phyloP scores from a whole-genome alignment of 2,329 filamentous ascomycete genomes.

The Ascochyta clinopodiicola region DNA sequence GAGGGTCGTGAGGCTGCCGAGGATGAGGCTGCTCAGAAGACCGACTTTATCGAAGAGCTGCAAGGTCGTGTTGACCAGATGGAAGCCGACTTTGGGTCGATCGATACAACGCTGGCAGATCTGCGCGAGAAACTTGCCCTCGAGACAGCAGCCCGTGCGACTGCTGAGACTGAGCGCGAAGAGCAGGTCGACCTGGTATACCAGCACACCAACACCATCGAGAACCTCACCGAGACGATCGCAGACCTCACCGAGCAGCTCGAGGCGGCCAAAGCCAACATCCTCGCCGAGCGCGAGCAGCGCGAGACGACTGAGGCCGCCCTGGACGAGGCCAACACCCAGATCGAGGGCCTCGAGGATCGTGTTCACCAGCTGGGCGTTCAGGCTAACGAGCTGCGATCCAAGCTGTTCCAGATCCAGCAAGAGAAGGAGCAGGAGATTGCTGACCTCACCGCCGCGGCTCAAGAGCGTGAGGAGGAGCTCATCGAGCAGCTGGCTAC shows the following conservation, averaged over 20 bases:
- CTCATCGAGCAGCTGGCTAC: slow-evolving; percentile 47
- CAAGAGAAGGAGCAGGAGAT: slow-evolving; percentile 50
- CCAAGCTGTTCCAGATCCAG: slow-evolving; percentile 56
- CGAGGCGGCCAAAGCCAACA: slow-evolving; percentile 44
- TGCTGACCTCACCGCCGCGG: slow-evolving; percentile 45
- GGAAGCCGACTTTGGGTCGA: slow-evolving; percentile 45
- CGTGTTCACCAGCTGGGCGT: slow-evolving; percentile 52
- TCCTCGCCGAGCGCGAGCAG: slow-evolving; percentile 52
- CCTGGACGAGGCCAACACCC: slow-evolving; percentile 51
- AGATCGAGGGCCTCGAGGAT: slow-evolving; percentile 50
- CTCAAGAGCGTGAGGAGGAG: slow-evolving; percentile 49
- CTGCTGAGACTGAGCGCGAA: slow-evolving; percentile 48
- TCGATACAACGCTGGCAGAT: slow-evolving; percentile 39
- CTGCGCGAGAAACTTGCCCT: slow-evolving; percentile 45
- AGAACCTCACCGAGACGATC: slow-evolving; percentile 43
- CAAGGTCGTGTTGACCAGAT: slow-evolving; percentile 47
- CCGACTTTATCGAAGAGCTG: slow-evolving; percentile 48
- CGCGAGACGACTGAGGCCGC: slow-evolving; percentile 53
- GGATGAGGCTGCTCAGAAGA: slow-evolving; percentile 48
- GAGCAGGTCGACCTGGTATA: slow-evolving; percentile 45
- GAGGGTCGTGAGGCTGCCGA: slow-evolving; percentile 49
- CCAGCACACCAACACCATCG: slow-evolving; percentile 45
- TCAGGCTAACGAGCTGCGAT: slow-evolving; percentile 56
- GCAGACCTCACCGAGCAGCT: slow-evolving; percentile 49
- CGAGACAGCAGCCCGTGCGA: slow-evolving; percentile 41